These are phyloP conservation scores for Hypericum androsaemum DNA, from an alignment of 345 rosid species.

Conservation along the genomic window DNA sequence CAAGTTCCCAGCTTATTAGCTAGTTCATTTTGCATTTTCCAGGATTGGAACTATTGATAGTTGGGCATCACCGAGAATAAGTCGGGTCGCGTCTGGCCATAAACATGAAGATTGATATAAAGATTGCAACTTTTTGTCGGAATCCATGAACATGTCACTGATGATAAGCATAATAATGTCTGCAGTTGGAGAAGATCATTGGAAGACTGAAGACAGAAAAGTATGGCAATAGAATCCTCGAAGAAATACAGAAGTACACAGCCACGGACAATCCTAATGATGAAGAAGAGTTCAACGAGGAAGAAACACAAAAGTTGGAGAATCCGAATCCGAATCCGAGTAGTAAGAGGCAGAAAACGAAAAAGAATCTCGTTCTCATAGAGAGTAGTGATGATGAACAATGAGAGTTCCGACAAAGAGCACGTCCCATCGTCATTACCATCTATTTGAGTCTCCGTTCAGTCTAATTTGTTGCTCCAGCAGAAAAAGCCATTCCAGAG, in stretches of 20 bases:
- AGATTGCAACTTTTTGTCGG: too few relatives aligned
- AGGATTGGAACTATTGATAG: background rate
- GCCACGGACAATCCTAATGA: slow-evolving; percentile 17
- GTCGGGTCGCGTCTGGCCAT: too few relatives aligned
- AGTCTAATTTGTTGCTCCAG: too few relatives aligned
- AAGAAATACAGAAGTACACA: slow-evolving; percentile 36
- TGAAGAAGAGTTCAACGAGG: slow-evolving; percentile 18
- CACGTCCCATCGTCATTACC: too few relatives aligned
- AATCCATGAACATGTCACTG: too few relatives aligned
- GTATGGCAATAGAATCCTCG: slow-evolving; percentile 66
- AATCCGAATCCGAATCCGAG: slow-evolving; percentile 44
- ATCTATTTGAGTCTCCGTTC: too few relatives aligned
- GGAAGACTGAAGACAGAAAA: slow-evolving; percentile 74
- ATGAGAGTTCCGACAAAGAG: background rate
- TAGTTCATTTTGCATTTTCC: background rate
- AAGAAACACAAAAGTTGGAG: slow-evolving; percentile 39
- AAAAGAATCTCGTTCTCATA: slow-evolving; percentile 34
- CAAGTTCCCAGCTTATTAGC: slow-evolving; percentile 14
- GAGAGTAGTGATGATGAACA: slow-evolving; percentile 50
- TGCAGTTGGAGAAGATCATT: slow-evolving; percentile 78
- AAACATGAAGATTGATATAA: too few relatives aligned
- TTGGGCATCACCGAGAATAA: too few relatives aligned
- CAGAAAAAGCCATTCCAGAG: too few relatives aligned
- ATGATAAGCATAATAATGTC: background rate
- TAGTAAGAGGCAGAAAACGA: slow-evolving; percentile 51